Base-by-base conservation (phyloP, 129 eudicot species). In the Centaurea solstitialis region DNA sequence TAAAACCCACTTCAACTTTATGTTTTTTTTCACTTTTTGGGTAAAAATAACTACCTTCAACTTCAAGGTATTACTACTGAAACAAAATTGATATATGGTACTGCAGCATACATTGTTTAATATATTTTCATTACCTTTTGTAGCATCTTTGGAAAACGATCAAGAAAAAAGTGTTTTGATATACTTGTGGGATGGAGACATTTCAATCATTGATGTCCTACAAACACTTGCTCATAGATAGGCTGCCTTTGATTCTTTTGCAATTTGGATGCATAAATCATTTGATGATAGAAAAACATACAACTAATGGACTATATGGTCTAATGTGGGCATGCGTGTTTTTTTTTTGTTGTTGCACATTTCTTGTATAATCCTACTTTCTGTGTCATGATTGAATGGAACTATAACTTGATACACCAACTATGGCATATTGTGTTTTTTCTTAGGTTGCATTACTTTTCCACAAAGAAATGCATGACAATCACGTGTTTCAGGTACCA, bases 401-500 rank as follows among this genome's bases (percentile, higher is more conserved):
- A 20, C 24, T 61, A 18, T 10, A 61, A 7, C 68, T 18, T 61
- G 68, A 61, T 61, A 61, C 28, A 64, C 28, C 28, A 5, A 8
- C 15, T 22, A 18, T 64, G 65, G n/a, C n/a, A 57, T 57, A 17
- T 64, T 21, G 12, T 21, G 13, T 64, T 64, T 18, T 9, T 64
- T 17, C 68, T 64, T 21, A 20, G 15, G 30, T 64, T 64, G 13
- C 5, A 22, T 64, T 64, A 64, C 68, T 64, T 61, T 20, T 9
- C 28, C 68, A 21, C 68, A 22, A 57, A 57, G 9, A 57, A 64
- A 69, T 69, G 66, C 65, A 7, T 15, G 57, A 22, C 24, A 72
- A 35, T 53, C 70, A 22, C 70, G 13, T 37, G 33, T 73, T 21
- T 35, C 85, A 94, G 98, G 70, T 94, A 39, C 98, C 98, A 7